phyloP scores from a whole-genome alignment of 345 rosid genomes.

The Sonneratia caseolaris region DNA sequence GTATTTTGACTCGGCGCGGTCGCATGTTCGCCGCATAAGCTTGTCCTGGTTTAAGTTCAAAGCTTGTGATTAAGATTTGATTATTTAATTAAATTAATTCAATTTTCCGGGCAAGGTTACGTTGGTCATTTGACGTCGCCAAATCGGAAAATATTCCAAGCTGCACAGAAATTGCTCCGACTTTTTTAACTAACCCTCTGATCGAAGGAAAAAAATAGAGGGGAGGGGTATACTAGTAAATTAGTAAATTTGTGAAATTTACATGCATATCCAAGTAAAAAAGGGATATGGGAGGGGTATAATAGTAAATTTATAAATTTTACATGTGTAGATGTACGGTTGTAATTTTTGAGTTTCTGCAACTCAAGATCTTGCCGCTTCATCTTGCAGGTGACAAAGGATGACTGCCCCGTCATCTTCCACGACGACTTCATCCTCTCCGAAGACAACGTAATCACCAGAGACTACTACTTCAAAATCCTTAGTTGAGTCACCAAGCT shows the following conservation, averaged over 20 bases:
- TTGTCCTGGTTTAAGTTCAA: too few relatives aligned
- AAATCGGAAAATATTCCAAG: not conserved
- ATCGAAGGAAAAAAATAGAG: too few relatives aligned
- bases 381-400: conserved; percentile 79
- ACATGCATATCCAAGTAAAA: too few relatives aligned
- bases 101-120: not conserved
- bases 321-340: too few relatives aligned
- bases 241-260: not conserved
- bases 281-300: too few relatives aligned
- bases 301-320: too few relatives aligned
- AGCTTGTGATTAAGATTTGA: not conserved
- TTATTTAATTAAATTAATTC: not conserved
- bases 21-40: too few relatives aligned
- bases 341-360: too few relatives aligned
- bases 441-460: conserved; percentile 56
- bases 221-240: not conserved
- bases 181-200: too few relatives aligned
- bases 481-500: not conserved
- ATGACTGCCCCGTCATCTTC: conserved; percentile 88
- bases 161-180: not conserved
- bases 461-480: not conserved
- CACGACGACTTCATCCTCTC: conserved; percentile 77
- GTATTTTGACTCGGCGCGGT: too few relatives aligned
- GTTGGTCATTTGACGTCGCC: not conserved
- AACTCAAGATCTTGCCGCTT: conserved; percentile 1